Evolutionary conservation across 2,329 filamentous ascomycete genomes (phyloP), one percentile per base, ranked within the genome.

Genomic region (Penicillium sp.): DNA sequence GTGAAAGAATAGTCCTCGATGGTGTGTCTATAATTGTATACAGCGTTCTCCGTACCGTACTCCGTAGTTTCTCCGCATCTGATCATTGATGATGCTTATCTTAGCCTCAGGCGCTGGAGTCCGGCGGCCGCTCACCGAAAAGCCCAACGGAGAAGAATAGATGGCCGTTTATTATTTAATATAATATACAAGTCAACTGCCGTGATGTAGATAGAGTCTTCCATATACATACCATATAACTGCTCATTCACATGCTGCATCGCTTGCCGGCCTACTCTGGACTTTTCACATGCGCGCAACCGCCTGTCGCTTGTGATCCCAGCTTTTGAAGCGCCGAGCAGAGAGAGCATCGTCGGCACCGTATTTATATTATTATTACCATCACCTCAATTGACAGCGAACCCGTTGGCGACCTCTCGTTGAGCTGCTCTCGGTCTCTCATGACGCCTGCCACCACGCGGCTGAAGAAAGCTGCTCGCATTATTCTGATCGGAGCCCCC

Each of bases 401-500:
- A 20, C 4, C n/a, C 28, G 33, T 14, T 49, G 35, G 33, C 26
- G n/a, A 47, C 42, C n/a, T 18, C 21, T 12, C 12, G 16, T 42
- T 16, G 28, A 18, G 26, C 35, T 45, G 23, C 1, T 18, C 5
- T 43, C 43, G 23, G 2, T 18, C 5, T 43, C 40, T 23, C 56
- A 72, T 72, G 68, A 65, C 69, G 49, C 66, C 65, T 52, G 61
- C 65, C n/a, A 68, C 68, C 26, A 76, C 71, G 64, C 74, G 84
- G 76, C 83, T 95, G 68, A 83, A 81, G 63, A 86, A 82, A 76
- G 93, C 94, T 57, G 94, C 94, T 55, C 89, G 94, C 61, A 87
- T 97, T 62, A 97, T 99, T 69, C 85, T 99, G 64, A 85, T 99
- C 66, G 94, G 94, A 65, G 92, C 93, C 52, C 94, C 94, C n/a